Percentiles rank a stretch among this genome's conserved stretches.
phyloP scores from a whole-genome alignment of 257 asterid species.

The Solanum tacnaense region DNA sequence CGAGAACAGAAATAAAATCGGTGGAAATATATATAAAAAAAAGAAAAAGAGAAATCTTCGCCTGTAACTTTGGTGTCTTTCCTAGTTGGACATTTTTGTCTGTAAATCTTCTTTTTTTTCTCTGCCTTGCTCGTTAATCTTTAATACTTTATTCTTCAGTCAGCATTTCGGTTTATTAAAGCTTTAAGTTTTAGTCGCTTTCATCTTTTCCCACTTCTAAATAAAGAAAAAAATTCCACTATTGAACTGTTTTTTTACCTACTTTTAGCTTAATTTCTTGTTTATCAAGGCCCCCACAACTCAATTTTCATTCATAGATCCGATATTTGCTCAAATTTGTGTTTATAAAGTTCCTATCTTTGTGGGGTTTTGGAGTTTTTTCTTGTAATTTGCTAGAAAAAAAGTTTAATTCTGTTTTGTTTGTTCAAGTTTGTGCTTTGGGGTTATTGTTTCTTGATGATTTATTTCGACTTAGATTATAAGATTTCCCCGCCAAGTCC shows the following conservation, averaged over 20 bases:
- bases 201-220: constrained; percentile 6
- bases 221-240: not conserved
- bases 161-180: constrained; percentile 10
- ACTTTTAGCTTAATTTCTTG: constrained; percentile 6
- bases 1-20: not conserved
- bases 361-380: not conserved
- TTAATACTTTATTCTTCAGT: not conserved
- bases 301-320: not conserved
- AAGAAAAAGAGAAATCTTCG: not conserved
- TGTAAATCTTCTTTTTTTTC: not conserved
- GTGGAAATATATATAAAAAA: not conserved
- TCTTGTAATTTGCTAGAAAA: not conserved
- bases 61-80: not conserved
- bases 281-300: constrained; percentile 6
- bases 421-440: constrained; percentile 10
- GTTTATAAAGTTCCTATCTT: not conserved
- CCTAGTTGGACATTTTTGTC: not conserved
- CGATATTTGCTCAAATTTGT: constrained; percentile 1
- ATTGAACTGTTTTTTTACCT: constrained; percentile 8
- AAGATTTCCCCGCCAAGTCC: constrained; percentile 23
- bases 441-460: constrained; percentile 27
- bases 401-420: not conserved
- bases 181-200: constrained; percentile 17
- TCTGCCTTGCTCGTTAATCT: not conserved
- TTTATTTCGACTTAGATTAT: constrained; percentile 15